A percentile compares a stretch with the other conserved stretches of the same genome.
These are phyloP conservation scores for Leishmania gerbilli DNA, from an alignment of 208 protist species.

Conservation along the genomic window DNA sequence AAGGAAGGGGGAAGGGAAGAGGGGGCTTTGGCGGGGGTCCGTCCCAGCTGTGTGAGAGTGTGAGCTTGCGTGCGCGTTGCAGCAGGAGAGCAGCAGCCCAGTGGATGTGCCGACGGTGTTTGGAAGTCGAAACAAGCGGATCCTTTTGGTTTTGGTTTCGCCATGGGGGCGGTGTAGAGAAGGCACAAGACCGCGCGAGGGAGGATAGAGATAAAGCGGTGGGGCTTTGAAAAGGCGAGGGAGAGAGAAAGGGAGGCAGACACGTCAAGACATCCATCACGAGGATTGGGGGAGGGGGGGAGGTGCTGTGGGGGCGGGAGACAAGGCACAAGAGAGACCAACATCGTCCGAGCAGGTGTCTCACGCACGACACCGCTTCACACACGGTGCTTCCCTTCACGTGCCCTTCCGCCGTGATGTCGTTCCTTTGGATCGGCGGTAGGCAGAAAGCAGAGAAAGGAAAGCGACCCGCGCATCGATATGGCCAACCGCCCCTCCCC, in stretches of 20 bases:
- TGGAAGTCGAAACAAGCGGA: too few species aligned
- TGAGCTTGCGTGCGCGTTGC: background rate
- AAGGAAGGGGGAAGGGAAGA: background rate
- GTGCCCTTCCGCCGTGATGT: background rate
- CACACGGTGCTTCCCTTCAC: background rate
- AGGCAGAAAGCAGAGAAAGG: background rate
- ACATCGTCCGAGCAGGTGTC: background rate
- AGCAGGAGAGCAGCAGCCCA: background rate
- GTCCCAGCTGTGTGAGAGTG: background rate
- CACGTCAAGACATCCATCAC: background rate
- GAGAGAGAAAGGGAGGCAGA: background rate
- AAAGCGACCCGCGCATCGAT: background rate
- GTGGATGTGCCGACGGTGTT: background rate
- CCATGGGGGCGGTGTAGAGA: too few species aligned
- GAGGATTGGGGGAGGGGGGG: background rate
- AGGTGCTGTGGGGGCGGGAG: background rate
- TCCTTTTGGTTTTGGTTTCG: background rate
- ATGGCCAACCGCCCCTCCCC: background rate
- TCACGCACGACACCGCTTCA: background rate
- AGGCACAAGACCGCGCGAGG: background rate
- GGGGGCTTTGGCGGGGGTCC: background rate
- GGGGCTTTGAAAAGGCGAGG: background rate
- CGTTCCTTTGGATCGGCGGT: background rate
- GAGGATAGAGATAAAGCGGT: too few species aligned
- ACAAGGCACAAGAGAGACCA: background rate